Conservation (phyloP, 257 asterid genomes). For the Coffea canephora region DNA sequence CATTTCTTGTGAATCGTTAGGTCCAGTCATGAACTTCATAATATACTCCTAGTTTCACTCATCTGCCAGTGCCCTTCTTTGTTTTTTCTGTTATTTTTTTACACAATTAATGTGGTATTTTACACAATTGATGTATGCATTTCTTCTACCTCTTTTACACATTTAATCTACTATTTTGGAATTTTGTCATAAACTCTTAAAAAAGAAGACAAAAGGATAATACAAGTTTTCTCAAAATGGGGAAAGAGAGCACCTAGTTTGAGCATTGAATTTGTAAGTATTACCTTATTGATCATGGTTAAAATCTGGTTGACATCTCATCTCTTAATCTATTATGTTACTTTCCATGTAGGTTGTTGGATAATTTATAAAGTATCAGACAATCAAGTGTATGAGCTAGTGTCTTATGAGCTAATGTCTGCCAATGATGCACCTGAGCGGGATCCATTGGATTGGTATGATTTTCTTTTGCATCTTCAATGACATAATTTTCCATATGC, state of each 20-base stretch:
- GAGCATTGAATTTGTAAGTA: too few species aligned
- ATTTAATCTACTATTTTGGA: too few species aligned
- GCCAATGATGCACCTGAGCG: constrained; percentile 95
- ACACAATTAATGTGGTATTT: too few species aligned
- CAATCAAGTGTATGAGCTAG: constrained; percentile 56
- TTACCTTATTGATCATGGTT: neutral
- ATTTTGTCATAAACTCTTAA: too few species aligned
- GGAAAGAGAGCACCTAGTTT: neutral
- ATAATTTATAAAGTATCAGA: constrained; percentile 60
- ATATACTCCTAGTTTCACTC: neutral
- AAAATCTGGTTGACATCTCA: neutral
- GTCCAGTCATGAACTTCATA: neutral
- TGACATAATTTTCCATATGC: neutral
- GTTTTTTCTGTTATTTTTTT: too few species aligned
- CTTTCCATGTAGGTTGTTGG: constrained; percentile 76
- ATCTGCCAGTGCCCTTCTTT: too few species aligned
- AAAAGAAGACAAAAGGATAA: too few species aligned
- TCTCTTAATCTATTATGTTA: constrained; percentile 7
- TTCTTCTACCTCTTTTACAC: too few species aligned
- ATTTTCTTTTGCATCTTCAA: constrained; percentile 3
- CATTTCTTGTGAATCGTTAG: neutral
- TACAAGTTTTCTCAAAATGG: neutral
- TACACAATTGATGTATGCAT: too few species aligned
- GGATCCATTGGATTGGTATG: constrained; percentile 95
- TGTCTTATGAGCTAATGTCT: constrained; percentile 87